Percentiles rank a stretch among this genome's conserved stretches.
Conservation (phyloP, 2,329 filamentous ascomycete species). For the Phialophora chinensis region DNA sequence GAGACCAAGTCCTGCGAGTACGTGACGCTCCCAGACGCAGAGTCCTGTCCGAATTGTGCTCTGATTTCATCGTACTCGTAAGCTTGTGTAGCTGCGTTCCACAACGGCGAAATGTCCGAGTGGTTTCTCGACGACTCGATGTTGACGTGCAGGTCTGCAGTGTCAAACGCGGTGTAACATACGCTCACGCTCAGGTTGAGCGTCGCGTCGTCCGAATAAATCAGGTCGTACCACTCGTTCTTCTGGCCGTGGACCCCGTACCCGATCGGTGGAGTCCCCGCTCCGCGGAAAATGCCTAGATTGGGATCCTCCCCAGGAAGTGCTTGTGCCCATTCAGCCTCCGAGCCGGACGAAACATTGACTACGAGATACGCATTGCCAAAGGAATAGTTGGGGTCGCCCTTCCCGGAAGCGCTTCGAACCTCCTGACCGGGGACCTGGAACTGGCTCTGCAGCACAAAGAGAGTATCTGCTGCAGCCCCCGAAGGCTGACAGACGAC, state of each 20-base stretch:
- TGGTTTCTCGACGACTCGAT: constrained; percentile 5
- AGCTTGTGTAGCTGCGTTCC: constrained; percentile 2
- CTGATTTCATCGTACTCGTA: constrained; percentile 6
- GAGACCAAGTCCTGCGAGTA: constrained; percentile 7
- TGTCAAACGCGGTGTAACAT: constrained; percentile 17
- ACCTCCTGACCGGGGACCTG: not conserved
- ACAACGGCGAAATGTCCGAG: constrained; percentile 8
- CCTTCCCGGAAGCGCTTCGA: not conserved
- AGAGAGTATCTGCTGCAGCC: not conserved
- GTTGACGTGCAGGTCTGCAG: constrained; percentile 15
- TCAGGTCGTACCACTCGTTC: constrained; percentile 17
- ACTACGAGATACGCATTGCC: constrained; percentile 14
- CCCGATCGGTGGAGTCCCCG: constrained; percentile 5
- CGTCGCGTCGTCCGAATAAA: constrained; percentile 9
- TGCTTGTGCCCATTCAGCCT: constrained; percentile 11
- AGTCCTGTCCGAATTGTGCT: constrained; percentile 6
- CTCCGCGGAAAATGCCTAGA: constrained; percentile 8
- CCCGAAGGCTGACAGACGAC: not conserved
- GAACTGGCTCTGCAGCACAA: constrained; percentile 8
- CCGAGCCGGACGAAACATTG: constrained; percentile 12
- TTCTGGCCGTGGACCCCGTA: constrained; percentile 14
- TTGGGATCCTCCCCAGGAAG: constrained; percentile 14
- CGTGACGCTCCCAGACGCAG: not conserved
- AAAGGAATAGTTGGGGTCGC: constrained; percentile 9
- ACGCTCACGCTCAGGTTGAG: constrained; percentile 16